Evolutionary conservation across 2,329 filamentous ascomycete genomes (phyloP).

Genomic region (Chaetomium strumarium): DNA sequence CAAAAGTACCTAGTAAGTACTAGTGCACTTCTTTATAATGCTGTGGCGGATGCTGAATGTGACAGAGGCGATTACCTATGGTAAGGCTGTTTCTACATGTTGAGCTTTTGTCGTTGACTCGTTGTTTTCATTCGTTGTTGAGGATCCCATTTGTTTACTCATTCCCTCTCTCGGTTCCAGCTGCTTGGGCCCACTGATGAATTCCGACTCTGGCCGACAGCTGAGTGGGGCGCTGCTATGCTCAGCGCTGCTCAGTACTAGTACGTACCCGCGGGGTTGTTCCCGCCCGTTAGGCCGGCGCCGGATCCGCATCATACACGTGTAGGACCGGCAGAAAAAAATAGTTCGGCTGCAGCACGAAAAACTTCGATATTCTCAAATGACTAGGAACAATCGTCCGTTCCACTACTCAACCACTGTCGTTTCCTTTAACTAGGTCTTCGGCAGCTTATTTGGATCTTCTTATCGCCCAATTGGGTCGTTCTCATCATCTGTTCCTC

Average conservation of each 20-base stretch:
- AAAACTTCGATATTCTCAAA: slow-evolving; percentile 5
- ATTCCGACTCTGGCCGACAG: slow-evolving; percentile 15
- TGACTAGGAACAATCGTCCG: slow-evolving; percentile 4
- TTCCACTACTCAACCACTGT: slow-evolving; percentile 8
- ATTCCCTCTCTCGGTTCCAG: slow-evolving; percentile 3
- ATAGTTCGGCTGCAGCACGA: slow-evolving; percentile 6
- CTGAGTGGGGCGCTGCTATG: slow-evolving; percentile 14
- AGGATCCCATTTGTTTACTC: slow-evolving; percentile 12
- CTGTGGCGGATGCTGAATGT: neutral
- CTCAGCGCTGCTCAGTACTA: too few relatives aligned
- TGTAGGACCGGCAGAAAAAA: slow-evolving; percentile 14
- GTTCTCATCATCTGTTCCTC: slow-evolving; percentile 13
- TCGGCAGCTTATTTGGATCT: slow-evolving; percentile 12
- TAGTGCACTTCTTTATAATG: too few relatives aligned
- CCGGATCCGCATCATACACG: slow-evolving; percentile 20
- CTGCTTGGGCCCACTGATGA: neutral
- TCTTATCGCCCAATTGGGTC: slow-evolving; percentile 18
- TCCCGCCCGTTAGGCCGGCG: slow-evolving; percentile 16
- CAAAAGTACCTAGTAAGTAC: too few relatives aligned
- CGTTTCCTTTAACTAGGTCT: slow-evolving; percentile 15
- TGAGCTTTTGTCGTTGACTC: too few relatives aligned
- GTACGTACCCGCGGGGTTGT: too few relatives aligned
- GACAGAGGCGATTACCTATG: neutral
- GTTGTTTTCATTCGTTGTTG: slow-evolving; percentile 5
- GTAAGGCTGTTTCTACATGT: too few relatives aligned